A percentile compares a stretch with the other conserved stretches of the same genome.
Conservation (phyloP, 148 eudicot species). For the Chenopodium suecicum region DNA sequence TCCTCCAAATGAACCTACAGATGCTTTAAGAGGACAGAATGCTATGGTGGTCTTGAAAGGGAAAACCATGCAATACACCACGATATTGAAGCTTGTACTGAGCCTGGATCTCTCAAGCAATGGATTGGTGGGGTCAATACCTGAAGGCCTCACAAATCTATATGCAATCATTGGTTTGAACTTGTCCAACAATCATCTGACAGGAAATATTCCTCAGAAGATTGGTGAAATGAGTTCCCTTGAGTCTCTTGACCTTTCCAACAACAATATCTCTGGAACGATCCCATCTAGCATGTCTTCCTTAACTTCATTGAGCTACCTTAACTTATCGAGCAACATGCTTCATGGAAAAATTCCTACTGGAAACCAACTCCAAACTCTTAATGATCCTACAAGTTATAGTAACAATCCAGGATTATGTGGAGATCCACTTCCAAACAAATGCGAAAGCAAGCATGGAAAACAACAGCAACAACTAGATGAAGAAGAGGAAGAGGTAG, state of each 20-base stretch:
- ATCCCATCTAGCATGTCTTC: constrained; percentile 39
- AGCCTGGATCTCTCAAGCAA: constrained; percentile 51
- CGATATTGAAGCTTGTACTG: background rate
- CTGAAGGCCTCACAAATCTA: constrained; percentile 35
- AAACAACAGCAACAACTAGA: background rate
- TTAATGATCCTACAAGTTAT: constrained; percentile 32
- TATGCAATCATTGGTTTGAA: constrained; percentile 9
- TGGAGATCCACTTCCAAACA: constrained; percentile 36
- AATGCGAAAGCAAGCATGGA: constrained; percentile 9
- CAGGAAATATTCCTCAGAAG: constrained; percentile 22
- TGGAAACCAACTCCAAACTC: constrained; percentile 20
- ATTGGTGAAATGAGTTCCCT: constrained; percentile 20
- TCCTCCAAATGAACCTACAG: no score
- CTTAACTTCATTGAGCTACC: constrained; percentile 21
- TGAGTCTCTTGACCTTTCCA: constrained; percentile 39
- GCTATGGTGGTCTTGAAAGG: constrained; percentile 24
- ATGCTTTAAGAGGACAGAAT: background rate
- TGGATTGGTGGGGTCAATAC: constrained; percentile 36
- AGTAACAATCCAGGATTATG: constrained; percentile 39
- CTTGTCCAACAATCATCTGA: constrained; percentile 23
- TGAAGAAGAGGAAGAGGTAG: background rate
- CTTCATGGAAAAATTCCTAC: constrained; percentile 36
- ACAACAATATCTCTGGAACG: constrained; percentile 33
- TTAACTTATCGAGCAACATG: constrained; percentile 41
- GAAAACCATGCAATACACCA: constrained; percentile 11